Conservation (phyloP, 2,329 filamentous ascomycete genomes). For the Fusarium brevicatenulatum region DNA sequence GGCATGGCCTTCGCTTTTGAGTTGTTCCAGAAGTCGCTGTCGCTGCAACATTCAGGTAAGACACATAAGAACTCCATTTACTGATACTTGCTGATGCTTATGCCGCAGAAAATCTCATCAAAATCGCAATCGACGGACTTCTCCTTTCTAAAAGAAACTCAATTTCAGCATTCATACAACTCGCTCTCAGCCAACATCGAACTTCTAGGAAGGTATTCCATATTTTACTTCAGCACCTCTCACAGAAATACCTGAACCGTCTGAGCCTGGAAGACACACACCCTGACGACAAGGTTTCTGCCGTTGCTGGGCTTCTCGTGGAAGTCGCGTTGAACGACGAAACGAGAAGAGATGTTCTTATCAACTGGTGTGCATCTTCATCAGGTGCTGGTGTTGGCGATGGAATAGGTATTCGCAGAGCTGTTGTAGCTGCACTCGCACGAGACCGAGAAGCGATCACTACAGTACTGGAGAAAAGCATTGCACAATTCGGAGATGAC, state of each 20-base stretch:
- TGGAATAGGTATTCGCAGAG: slow-evolving; percentile 72
- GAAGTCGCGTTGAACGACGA: slow-evolving; percentile 59
- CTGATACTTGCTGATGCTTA: not conserved
- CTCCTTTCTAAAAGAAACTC: slow-evolving; percentile 47
- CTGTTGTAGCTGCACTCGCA: slow-evolving; percentile 68
- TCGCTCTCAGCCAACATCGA: slow-evolving; percentile 46
- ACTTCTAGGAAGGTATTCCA: slow-evolving; percentile 43
- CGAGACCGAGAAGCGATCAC: slow-evolving; percentile 62
- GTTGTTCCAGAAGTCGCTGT: slow-evolving; percentile 69
- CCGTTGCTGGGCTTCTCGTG: slow-evolving; percentile 67
- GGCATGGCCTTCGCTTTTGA: slow-evolving; percentile 57
- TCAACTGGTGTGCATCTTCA: slow-evolving; percentile 72
- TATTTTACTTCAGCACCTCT: slow-evolving; percentile 53
- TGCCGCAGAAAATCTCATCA: slow-evolving; percentile 55
- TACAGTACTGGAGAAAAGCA: slow-evolving; percentile 71
- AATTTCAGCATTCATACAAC: slow-evolving; percentile 41
- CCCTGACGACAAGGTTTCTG: slow-evolving; percentile 59
- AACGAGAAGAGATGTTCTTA: slow-evolving; percentile 62
- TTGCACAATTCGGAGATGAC: slow-evolving; percentile 83
- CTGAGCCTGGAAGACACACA: slow-evolving; percentile 47
- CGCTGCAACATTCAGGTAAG: slow-evolving; percentile 77
- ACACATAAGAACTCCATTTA: too few relatives aligned
- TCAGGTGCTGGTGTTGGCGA: slow-evolving; percentile 73
- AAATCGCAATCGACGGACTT: slow-evolving; percentile 49
- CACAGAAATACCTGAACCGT: slow-evolving; percentile 55